These are phyloP conservation scores for Penicillium dipodomyicola DNA, from an alignment of 495 filamentous ascomycete species.

Conservation along the genomic window DNA sequence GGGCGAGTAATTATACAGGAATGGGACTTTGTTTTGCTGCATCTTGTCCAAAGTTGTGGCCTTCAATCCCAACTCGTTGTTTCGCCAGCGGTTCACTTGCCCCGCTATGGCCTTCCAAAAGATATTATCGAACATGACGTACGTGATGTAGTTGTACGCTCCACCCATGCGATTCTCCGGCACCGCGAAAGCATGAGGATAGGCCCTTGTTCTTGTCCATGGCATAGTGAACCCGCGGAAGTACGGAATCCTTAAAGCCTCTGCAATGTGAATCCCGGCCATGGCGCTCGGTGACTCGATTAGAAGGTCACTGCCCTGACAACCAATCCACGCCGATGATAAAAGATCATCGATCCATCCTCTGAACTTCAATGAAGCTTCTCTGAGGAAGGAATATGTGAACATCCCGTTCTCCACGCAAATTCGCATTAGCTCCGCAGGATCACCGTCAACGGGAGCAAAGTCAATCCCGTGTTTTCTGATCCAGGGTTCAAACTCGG, in stretches of 20 bases:
- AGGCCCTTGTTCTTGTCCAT: constrained; percentile 93
- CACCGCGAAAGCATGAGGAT: constrained; percentile 97
- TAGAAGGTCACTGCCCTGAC: constrained; percentile 82
- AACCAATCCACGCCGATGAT: constrained; percentile 78
- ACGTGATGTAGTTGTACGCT: constrained; percentile 90
- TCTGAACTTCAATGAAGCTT: constrained; percentile 85
- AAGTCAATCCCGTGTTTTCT: constrained; percentile 91
- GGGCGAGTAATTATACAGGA: constrained; percentile 96
- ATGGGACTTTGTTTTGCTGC: constrained; percentile 94
- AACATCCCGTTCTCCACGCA: constrained; percentile 99
- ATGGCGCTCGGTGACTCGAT: constrained; percentile 97
- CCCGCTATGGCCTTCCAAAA: constrained; percentile 93
- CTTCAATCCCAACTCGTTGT: constrained; percentile 71
- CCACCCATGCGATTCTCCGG: constrained; percentile 92
- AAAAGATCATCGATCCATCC: constrained; percentile 91
- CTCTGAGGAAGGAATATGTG: constrained; percentile 83
- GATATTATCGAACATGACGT: constrained; percentile 94
- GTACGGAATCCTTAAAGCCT: constrained; percentile 89
- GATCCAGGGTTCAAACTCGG: constrained; percentile 86
- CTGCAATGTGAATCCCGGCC: constrained; percentile 98
- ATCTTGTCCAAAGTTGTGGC: constrained; percentile 84
- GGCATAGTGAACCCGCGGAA: constrained; percentile 99
- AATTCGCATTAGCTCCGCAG: constrained; percentile 89
- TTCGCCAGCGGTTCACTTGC: constrained; percentile 92
- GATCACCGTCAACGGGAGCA: constrained; percentile 82